Conservation (phyloP, 805 yeast genomes). For the Kazachstania martiniae region DNA sequence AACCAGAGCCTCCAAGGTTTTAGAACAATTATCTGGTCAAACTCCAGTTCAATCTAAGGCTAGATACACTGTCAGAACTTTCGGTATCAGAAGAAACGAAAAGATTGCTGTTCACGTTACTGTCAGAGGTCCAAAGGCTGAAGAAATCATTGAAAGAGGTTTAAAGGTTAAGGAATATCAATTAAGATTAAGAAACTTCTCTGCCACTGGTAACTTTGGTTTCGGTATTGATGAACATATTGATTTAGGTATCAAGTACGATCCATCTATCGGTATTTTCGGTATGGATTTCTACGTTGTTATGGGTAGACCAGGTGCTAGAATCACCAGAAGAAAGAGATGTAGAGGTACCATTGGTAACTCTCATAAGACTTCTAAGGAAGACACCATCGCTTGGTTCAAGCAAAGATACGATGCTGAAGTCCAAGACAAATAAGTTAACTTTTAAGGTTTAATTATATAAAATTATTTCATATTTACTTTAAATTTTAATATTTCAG, state of each 20-base stretch:
- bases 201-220: slow-evolving; percentile 99
- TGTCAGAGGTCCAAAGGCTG: slow-evolving; percentile 99
- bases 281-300: slow-evolving; percentile 99
- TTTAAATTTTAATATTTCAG: not conserved
- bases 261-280: slow-evolving; percentile 98
- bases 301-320: slow-evolving; percentile 98
- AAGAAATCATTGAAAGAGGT: slow-evolving; percentile 99
- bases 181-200: slow-evolving; percentile 88
- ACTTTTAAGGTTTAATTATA: slow-evolving; percentile 1
- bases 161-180: slow-evolving; percentile 99
- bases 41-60: slow-evolving; percentile 99
- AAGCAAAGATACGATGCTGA: slow-evolving; percentile 99
- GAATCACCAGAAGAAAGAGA: slow-evolving; percentile 98
- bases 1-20: slow-evolving; percentile 99
- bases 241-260: slow-evolving; percentile 99
- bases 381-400: slow-evolving; percentile 96
- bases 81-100: slow-evolving; percentile 99
- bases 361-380: slow-evolving; percentile 84
- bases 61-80: slow-evolving; percentile 99
- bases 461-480: not conserved
- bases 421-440: slow-evolving; percentile 66
- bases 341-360: slow-evolving; percentile 79
- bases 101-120: slow-evolving; percentile 99
- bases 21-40: slow-evolving; percentile 99
- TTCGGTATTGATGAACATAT: slow-evolving; percentile 99